Evolutionary conservation across 805 yeast genomes (phyloP), one percentile per base, ranked within the genome.

Genomic region (Jamesozyma rosinii): DNA sequence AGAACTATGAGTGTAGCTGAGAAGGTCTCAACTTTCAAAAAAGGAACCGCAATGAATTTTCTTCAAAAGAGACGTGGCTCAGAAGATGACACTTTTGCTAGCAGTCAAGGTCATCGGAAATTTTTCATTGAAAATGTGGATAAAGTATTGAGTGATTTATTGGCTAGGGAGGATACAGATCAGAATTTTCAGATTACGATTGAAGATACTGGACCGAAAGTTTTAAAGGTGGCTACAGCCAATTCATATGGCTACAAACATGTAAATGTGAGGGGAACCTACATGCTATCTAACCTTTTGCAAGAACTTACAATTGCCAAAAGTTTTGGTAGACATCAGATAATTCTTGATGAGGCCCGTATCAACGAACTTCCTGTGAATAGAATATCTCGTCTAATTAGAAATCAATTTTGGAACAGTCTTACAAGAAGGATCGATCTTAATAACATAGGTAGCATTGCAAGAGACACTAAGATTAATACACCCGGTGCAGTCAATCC

Each of bases 271-370:
- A 67, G 94, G 45, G 96, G 96, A 2, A 87, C 95, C 0, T 88
- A 88, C 57, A 83, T 83, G 88, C 66, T 88, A 38, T 80, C 92
- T 0, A 88, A 88, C 61, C 64, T 88, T 35, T 69, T 88, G 42
- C 95, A 88, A 66, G 96, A 88, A 61, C 69, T 88, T 48, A 85
- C 95, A 1, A 77, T 87, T 47, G 96, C 95, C 14, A 77, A 83
- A 58, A 68, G 82, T 43, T 74, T 79, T 59, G 95, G 95, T 9
- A 71, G 89, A 48, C 78, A 77, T 48, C 81, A 78, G 54, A 77
- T 87, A 70, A 68, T 84, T 40, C 63, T 87, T 45, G 95, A 86
- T 61, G 95, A 87, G 59, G 81, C 79, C 6, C 64, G 95, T 46
- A 69, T 88, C 44, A 82, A 77, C 57, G 95, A 88, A 63, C 85